Percentiles rank a stretch among this genome's conserved stretches.
Evolutionary conservation across 129 eudicot genomes (phyloP).

Genomic region (Centella asiatica): DNA sequence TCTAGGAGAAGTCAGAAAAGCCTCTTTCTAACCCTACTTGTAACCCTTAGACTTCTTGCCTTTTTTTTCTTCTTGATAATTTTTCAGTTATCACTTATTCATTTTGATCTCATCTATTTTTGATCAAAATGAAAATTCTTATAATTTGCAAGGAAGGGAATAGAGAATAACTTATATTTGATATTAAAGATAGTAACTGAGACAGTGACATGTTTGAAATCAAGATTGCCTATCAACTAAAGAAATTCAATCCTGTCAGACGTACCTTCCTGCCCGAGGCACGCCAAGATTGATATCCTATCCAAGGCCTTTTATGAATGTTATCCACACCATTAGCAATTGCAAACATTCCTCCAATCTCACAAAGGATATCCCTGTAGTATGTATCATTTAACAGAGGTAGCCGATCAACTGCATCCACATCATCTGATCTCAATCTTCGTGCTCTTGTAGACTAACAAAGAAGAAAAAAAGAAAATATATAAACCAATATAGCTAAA

Average conservation of each 20-base stretch:
- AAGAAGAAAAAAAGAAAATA: slow-evolving; percentile 14
- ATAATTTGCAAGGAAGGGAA: too few species aligned
- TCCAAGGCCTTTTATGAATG: slow-evolving; percentile 91
- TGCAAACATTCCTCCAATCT: slow-evolving; percentile 94
- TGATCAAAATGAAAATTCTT: too few species aligned
- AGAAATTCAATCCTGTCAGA: slow-evolving; percentile 7
- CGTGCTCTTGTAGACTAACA: slow-evolving; percentile 58
- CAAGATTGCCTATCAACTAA: background rate
- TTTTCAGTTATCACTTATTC: too few species aligned
- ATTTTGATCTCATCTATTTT: too few species aligned
- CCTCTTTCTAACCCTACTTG: too few species aligned
- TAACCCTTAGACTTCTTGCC: too few species aligned
- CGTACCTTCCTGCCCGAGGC: slow-evolving; percentile 86
- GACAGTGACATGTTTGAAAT: background rate
- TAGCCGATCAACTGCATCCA: slow-evolving; percentile 87
- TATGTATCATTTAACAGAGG: slow-evolving; percentile 61
- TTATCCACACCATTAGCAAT: slow-evolving; percentile 77
- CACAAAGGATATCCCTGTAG: slow-evolving; percentile 76
- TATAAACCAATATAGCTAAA: background rate
- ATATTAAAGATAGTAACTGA: background rate
- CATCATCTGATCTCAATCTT: slow-evolving; percentile 87
- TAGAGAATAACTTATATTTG: background rate
- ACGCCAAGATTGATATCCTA: slow-evolving; percentile 97
- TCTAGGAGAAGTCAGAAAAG: too few species aligned
- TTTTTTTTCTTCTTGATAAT: too few species aligned